phyloP scores from a whole-genome alignment of 257 asterid species.

The Scutellaria baicalensis region DNA sequence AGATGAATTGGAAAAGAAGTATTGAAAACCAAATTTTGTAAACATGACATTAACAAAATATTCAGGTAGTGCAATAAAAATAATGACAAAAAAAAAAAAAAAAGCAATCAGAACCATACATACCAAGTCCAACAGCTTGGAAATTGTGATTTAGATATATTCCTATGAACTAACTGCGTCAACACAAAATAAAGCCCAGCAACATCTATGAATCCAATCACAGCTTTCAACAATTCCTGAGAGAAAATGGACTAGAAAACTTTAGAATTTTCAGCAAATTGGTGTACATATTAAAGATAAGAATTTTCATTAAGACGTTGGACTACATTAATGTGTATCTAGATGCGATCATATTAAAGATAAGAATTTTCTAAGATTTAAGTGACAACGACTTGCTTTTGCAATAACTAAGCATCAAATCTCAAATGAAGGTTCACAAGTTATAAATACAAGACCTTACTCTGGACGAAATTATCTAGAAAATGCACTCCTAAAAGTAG shows the following conservation, averaged over 20 bases:
- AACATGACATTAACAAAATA: background rate
- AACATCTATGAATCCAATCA: conserved; percentile 91
- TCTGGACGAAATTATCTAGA: too few species aligned
- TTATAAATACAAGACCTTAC: too few species aligned
- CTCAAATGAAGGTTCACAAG: too few species aligned
- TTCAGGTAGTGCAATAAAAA: background rate
- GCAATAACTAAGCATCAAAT: too few species aligned
- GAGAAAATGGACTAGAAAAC: background rate
- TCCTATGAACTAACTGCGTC: conserved; percentile 94
- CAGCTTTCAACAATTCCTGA: conserved; percentile 89
- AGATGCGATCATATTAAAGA: too few species aligned
- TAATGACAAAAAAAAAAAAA: background rate
- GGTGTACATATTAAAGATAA: background rate
- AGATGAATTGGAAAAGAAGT: background rate
- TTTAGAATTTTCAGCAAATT: background rate
- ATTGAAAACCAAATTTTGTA: background rate
- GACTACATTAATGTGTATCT: too few species aligned
- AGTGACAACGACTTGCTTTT: too few species aligned
- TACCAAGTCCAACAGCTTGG: conserved; percentile 99
- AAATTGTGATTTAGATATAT: conserved; percentile 94
- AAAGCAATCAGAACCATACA: conserved; percentile 19
- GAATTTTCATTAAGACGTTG: too few species aligned
- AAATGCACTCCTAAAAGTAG: too few species aligned
- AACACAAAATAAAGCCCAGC: conserved; percentile 95
- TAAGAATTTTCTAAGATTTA: too few species aligned